Evolutionary conservation across 2,329 filamentous ascomycete species (phyloP).

Genomic region (Lasiodiplodia theobromae): DNA sequence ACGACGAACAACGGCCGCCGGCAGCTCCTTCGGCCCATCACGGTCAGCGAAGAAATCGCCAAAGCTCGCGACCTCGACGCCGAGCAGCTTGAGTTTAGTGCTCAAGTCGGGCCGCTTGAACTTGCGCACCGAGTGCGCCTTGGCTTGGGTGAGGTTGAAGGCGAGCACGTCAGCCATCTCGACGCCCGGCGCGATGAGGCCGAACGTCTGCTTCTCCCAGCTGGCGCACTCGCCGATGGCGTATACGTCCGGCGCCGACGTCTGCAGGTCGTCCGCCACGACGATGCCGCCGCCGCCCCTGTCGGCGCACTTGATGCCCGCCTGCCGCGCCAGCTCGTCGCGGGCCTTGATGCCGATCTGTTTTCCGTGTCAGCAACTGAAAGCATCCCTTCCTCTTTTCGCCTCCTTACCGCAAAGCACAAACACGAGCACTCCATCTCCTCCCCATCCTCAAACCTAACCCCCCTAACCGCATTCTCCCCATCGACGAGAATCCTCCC

Average conservation of each 20-base stretch:
- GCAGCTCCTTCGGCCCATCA: constrained; percentile 80
- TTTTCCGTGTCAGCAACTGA: neutral
- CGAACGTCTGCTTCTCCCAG: constrained; percentile 86
- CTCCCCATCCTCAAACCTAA: constrained; percentile 83
- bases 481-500: constrained; percentile 73
- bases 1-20: constrained; percentile 55
- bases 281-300: constrained; percentile 80
- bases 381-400: constrained; percentile 26
- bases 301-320: constrained; percentile 75
- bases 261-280: constrained; percentile 70
- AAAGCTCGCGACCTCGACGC: constrained; percentile 91
- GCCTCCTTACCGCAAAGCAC: constrained; percentile 80
- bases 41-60: constrained; percentile 92
- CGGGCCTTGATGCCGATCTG: constrained; percentile 80
- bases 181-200: constrained; percentile 85
- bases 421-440: constrained; percentile 79
- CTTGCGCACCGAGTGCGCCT: constrained; percentile 69
- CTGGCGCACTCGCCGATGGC: constrained; percentile 91
- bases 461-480: constrained; percentile 72
- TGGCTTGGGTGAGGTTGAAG: constrained; percentile 88
- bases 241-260: constrained; percentile 76
- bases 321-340: constrained; percentile 75
- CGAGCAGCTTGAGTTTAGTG: constrained; percentile 88
- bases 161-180: constrained; percentile 93
- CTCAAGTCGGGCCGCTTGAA: constrained; percentile 88